Conservation (phyloP, 164 flowering plant species). For the Berberis vulgaris region DNA sequence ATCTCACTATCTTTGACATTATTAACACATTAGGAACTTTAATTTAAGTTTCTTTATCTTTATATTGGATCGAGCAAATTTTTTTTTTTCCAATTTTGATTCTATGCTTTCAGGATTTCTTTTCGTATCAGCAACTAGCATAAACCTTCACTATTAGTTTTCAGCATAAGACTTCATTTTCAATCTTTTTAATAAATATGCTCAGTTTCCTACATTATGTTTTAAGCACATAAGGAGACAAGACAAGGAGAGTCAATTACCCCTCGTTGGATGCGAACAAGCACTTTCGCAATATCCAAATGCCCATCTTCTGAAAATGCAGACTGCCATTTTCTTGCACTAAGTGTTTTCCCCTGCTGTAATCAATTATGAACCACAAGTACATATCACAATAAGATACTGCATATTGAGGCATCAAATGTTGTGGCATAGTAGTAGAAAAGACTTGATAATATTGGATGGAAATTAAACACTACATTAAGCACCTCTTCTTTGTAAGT, state of each 20-base stretch:
- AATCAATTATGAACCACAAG: background rate
- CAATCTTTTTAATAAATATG: too few relatives aligned
- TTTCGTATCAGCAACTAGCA: background rate
- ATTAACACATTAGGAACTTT: too few relatives aligned
- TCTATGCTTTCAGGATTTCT: background rate
- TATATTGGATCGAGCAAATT: background rate
- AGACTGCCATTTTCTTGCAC: conserved; percentile 77
- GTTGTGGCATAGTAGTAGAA: background rate
- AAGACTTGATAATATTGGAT: background rate
- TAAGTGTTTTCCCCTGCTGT: conserved; percentile 81
- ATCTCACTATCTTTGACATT: too few relatives aligned
- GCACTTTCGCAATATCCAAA: conserved; percentile 76
- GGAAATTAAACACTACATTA: too few relatives aligned
- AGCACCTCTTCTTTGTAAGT: too few relatives aligned
- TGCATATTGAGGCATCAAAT: background rate
- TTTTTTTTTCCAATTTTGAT: background rate
- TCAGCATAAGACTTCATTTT: too few relatives aligned
- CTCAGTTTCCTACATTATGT: background rate
- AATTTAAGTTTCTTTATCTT: too few relatives aligned
- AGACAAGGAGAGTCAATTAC: conserved; percentile 23
- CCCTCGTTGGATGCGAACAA: conserved; percentile 82
- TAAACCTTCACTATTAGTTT: background rate
- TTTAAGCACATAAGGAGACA: too few relatives aligned
- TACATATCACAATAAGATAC: background rate
- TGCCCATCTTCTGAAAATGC: conserved; percentile 72